Conservation (phyloP, 345 rosid genomes). For the Euphorbia peplus region DNA sequence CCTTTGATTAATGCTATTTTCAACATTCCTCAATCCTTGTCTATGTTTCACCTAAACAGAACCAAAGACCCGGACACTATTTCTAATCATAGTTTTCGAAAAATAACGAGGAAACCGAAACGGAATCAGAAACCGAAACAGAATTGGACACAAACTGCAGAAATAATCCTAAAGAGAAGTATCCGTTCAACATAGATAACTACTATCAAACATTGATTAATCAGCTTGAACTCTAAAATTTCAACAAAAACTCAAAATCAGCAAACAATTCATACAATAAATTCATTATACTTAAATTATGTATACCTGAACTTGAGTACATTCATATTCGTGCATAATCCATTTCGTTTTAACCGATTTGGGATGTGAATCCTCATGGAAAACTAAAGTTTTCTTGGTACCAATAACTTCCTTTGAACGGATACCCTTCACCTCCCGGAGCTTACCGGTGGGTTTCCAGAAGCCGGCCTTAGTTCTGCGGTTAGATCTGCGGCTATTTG, state of each 20-base stretch:
- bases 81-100: too few relatives aligned
- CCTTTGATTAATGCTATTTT: background rate
- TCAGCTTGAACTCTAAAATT: background rate
- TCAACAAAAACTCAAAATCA: background rate
- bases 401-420: conserved; percentile 27
- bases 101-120: too few relatives aligned
- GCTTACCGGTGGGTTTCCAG: conserved; percentile 51
- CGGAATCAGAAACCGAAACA: too few relatives aligned
- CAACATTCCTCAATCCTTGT: background rate
- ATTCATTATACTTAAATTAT: background rate
- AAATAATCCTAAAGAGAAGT: too few relatives aligned
- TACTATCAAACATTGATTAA: background rate
- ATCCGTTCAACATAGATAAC: too few relatives aligned
- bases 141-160: too few relatives aligned
- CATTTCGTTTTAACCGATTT: conserved; percentile 23
- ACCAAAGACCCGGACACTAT: too few relatives aligned
- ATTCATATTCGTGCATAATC: conserved; percentile 39
- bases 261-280: background rate
- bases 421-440: conserved; percentile 15
- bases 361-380: conserved; percentile 4
- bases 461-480: conserved; percentile 37
- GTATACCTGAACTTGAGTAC: conserved; percentile 14
- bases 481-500: conserved; percentile 16
- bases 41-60: too few relatives aligned
- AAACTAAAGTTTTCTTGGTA: conserved; percentile 40